Percentiles rank a stretch among this genome's conserved stretches.
Evolutionary conservation across 345 rosid species (phyloP).

Genomic region (Lenwebbia sp.): DNA sequence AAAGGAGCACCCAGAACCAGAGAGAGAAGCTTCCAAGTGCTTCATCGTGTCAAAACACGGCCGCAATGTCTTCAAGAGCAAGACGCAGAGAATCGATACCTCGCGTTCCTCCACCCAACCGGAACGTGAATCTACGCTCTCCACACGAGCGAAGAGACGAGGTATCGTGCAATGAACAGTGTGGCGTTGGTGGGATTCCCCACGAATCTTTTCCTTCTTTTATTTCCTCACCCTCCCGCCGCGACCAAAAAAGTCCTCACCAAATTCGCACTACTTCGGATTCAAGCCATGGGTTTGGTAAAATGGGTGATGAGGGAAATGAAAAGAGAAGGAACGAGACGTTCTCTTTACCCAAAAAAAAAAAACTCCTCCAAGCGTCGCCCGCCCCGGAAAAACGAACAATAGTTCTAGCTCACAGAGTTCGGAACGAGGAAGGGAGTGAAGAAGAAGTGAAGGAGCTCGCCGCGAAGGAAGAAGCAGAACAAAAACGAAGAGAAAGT

Average conservation of each 20-base stretch:
- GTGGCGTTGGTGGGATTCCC: neutral
- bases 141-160: neutral
- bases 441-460: neutral
- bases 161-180: neutral
- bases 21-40: constrained; percentile 4
- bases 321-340: neutral
- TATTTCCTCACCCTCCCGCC: neutral
- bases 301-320: neutral
- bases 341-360: neutral
- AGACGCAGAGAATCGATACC: constrained; percentile 30
- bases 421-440: neutral
- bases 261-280: neutral
- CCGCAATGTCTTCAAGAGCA: constrained; percentile 30
- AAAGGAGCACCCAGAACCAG: constrained; percentile 1
- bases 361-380: neutral
- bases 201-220: neutral
- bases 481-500: neutral
- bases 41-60: neutral
- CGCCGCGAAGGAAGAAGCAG: neutral
- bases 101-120: neutral
- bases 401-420: neutral
- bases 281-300: neutral
- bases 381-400: neutral
- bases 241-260: neutral
- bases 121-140: constrained; percentile 6